phyloP scores from a whole-genome alignment of 2,329 filamentous ascomycete species.

The Peltaster fructicola region DNA sequence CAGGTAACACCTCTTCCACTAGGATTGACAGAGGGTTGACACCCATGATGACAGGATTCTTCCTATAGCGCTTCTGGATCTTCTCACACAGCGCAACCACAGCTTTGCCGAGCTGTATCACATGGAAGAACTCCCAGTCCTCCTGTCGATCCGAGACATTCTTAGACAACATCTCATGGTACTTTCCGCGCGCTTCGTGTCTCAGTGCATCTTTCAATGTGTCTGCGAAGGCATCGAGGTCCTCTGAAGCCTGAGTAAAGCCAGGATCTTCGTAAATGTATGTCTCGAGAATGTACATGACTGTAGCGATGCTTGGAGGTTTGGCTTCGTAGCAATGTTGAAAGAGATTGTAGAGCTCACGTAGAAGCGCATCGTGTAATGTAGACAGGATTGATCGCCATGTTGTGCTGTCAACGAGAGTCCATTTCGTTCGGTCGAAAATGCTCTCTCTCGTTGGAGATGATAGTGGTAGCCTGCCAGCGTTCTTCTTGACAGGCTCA shows the following conservation, averaged over 20 bases:
- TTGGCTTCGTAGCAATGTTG: conserved; percentile 83
- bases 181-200: conserved; percentile 59
- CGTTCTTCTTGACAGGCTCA: conserved; percentile 38
- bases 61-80: conserved; percentile 82
- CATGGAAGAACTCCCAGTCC: conserved; percentile 78
- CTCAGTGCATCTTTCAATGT: conserved; percentile 57
- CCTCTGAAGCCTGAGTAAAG: conserved; percentile 54
- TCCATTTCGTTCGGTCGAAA: conserved; percentile 34
- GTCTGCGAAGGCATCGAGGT: conserved; percentile 52
- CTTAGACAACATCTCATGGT: conserved; percentile 59
- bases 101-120: conserved; percentile 72
- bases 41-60: conserved; percentile 75
- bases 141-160: conserved; percentile 65
- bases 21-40: conserved; percentile 51
- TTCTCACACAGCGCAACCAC: conserved; percentile 73
- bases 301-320: conserved; percentile 58
- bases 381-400: conserved; percentile 60
- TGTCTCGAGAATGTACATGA: conserved; percentile 64
- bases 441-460: conserved; percentile 21
- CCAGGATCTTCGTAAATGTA: conserved; percentile 65
- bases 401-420: conserved; percentile 29
- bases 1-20: conserved; percentile 68
- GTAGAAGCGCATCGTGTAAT: conserved; percentile 64
- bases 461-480: conserved; percentile 33
- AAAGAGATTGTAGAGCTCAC: conserved; percentile 76